phyloP scores from a whole-genome alignment of 2,329 filamentous ascomycete species.

The Zymoseptoria pseudotritici region DNA sequence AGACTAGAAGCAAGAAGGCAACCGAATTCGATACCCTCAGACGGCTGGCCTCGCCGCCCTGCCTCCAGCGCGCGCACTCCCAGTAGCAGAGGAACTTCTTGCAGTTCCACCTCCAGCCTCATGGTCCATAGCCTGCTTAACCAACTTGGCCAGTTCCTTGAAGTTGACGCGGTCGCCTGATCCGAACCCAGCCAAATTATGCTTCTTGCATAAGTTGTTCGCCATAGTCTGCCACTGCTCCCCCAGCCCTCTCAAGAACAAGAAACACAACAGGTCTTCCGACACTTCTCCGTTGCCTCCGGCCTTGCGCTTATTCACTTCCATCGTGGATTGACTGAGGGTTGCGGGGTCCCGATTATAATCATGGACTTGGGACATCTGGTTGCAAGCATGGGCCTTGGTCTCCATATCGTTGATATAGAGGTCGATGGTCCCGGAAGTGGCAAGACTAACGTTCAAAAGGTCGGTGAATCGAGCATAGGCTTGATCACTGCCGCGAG shows the following conservation, averaged over 20 bases:
- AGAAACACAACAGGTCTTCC: slow-evolving; percentile 25
- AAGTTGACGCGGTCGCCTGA: slow-evolving; percentile 24
- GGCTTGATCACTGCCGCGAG: slow-evolving; percentile 22
- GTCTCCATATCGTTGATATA: slow-evolving; percentile 23
- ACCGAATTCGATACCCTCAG: background rate
- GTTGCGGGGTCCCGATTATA: slow-evolving; percentile 5
- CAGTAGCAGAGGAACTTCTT: background rate
- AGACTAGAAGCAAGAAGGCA: too few relatives aligned
- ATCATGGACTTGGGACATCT: slow-evolving; percentile 16
- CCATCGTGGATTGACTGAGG: slow-evolving; percentile 6
- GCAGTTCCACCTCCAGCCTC: slow-evolving; percentile 4
- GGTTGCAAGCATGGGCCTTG: slow-evolving; percentile 21
- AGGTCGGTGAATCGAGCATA: slow-evolving; percentile 22
- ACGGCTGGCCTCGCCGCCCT: background rate
- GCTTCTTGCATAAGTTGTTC: slow-evolving; percentile 21
- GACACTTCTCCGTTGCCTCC: slow-evolving; percentile 14
- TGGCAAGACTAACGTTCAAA: slow-evolving; percentile 18
- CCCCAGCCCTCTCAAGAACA: slow-evolving; percentile 25
- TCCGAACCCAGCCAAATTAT: slow-evolving; percentile 28
- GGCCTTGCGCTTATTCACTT: slow-evolving; percentile 8
- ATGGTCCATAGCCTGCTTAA: slow-evolving; percentile 19
- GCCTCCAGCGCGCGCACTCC: background rate
- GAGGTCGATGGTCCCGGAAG: slow-evolving; percentile 18
- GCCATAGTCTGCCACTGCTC: slow-evolving; percentile 19
- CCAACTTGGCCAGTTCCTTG: slow-evolving; percentile 20